Evolutionary conservation across 192 early-diverging fungal genomes (phyloP).

Genomic region (Chytriomyces sp.): DNA sequence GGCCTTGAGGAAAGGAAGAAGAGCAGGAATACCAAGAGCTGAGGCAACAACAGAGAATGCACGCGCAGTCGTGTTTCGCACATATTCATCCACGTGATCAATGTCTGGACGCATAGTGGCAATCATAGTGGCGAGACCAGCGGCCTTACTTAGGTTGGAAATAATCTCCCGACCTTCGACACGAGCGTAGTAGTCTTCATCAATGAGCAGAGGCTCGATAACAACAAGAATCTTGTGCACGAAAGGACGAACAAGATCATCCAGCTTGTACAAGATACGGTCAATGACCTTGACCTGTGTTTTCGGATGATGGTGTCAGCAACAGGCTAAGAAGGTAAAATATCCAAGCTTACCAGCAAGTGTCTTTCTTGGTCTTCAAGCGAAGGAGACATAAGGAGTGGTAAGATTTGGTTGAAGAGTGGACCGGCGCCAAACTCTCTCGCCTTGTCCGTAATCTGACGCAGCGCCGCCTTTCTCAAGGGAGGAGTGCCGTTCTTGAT

Average conservation of each 20-base stretch:
- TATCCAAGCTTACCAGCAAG: conserved; percentile 66
- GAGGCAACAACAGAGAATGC: conserved; percentile 97
- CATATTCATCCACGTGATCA: conserved; percentile 96
- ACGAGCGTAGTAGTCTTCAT: conserved; percentile 96
- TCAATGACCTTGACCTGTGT: conserved; percentile 84
- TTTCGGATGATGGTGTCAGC: not conserved
- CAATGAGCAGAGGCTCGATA: conserved; percentile 95
- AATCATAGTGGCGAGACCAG: conserved; percentile 97
- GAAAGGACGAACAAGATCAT: conserved; percentile 92
- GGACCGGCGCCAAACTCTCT: conserved; percentile 91
- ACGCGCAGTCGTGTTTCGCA: conserved; percentile 95
- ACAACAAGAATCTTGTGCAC: conserved; percentile 99
- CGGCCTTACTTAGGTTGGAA: conserved; percentile 95
- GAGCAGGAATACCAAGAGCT: conserved; percentile 88
- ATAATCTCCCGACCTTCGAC: conserved; percentile 98
- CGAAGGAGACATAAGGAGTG: conserved; percentile 94
- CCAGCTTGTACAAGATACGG: conserved; percentile 92
- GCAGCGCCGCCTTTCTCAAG: conserved; percentile 87
- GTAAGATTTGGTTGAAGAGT: conserved; percentile 95
- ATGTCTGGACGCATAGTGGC: conserved; percentile 99
- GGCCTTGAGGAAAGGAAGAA: conserved; percentile 94
- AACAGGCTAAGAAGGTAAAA: not conserved
- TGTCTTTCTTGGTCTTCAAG: conserved; percentile 99
- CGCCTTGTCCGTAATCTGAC: conserved; percentile 95
- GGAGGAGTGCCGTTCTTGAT: conserved; percentile 99